Conservation (phyloP, 305 asterid species). For the Fraxinus xanthoxyloides region DNA sequence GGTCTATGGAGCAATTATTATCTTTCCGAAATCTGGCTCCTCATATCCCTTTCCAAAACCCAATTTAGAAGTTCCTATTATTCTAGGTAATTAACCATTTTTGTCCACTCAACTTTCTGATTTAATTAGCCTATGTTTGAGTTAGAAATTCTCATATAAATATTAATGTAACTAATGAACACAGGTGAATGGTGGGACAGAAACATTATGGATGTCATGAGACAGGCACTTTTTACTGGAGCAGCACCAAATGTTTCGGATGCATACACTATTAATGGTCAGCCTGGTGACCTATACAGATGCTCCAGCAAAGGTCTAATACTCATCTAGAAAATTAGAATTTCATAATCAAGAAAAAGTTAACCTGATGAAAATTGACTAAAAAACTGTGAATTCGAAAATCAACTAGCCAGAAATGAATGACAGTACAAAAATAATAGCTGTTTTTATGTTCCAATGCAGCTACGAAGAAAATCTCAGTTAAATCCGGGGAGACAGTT, state of each 20-base stretch:
- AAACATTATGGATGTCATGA: conserved; percentile 28
- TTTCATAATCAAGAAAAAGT: not conserved
- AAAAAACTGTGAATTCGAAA: not conserved
- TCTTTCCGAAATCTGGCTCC: conserved; percentile 35
- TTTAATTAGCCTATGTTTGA: not conserved
- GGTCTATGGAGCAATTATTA: conserved; percentile 44
- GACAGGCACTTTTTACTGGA: conserved; percentile 40
- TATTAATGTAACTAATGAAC: not conserved
- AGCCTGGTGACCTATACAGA: conserved; percentile 52
- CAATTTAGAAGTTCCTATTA: conserved; percentile 41
- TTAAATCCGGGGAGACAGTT: conserved; percentile 43
- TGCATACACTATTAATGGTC: conserved; percentile 54
- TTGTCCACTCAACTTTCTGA: not conserved
- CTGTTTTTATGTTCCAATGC: not conserved
- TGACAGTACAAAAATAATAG: not conserved
- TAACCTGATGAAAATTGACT: not conserved
- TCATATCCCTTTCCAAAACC: conserved; percentile 43
- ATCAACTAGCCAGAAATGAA: not conserved
- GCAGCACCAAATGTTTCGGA: conserved; percentile 50
- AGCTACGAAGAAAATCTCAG: conserved; percentile 41
- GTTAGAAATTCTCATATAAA: not conserved
- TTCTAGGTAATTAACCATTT: conserved; percentile 34
- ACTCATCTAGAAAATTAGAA: not conserved
- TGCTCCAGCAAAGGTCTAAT: conserved; percentile 47
- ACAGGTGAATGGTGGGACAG: conserved; percentile 58